phyloP scores from a whole-genome alignment of 2,329 filamentous ascomycete genomes.

The Penicillium aurantiogriseum region DNA sequence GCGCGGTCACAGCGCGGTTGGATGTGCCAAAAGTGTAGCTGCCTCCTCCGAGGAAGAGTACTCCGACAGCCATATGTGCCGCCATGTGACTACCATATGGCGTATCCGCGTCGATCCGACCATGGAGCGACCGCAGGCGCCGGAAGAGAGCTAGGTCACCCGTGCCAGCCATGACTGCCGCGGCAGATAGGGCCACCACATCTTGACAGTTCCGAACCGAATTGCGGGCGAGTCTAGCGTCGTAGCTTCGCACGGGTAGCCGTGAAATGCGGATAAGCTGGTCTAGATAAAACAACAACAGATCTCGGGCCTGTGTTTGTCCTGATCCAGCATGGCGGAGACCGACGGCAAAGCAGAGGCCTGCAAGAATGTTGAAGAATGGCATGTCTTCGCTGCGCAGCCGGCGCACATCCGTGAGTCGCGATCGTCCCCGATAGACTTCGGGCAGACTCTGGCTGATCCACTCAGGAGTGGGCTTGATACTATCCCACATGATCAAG shows the following conservation, averaged over 20 bases:
- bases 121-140: slow-evolving; percentile 81
- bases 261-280: slow-evolving; percentile 77
- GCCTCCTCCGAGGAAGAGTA: slow-evolving; percentile 87
- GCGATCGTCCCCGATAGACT: slow-evolving; percentile 63
- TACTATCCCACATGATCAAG: slow-evolving; percentile 86
- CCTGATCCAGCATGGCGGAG: slow-evolving; percentile 73
- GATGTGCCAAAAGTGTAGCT: slow-evolving; percentile 89
- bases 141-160: slow-evolving; percentile 85
- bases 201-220: slow-evolving; percentile 91
- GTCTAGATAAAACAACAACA: slow-evolving; percentile 81
- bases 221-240: slow-evolving; percentile 76
- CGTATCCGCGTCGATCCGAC: slow-evolving; percentile 76
- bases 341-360: slow-evolving; percentile 76
- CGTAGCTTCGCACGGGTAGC: slow-evolving; percentile 66
- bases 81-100: slow-evolving; percentile 94
- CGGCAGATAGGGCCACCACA: slow-evolving; percentile 73
- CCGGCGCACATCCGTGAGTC: slow-evolving; percentile 58
- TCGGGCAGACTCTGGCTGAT: slow-evolving; percentile 69
- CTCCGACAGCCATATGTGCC: slow-evolving; percentile 84
- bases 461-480: slow-evolving; percentile 72
- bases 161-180: slow-evolving; percentile 93
- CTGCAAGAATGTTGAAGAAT: slow-evolving; percentile 88
- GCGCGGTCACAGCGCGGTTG: slow-evolving; percentile 77
- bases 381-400: slow-evolving; percentile 82
- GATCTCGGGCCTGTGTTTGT: slow-evolving; percentile 68